A percentile compares a stretch with the other conserved stretches of the same genome.
Conservation (phyloP, 495 filamentous ascomycete genomes). For the Penicillium cosmopolitanum region DNA sequence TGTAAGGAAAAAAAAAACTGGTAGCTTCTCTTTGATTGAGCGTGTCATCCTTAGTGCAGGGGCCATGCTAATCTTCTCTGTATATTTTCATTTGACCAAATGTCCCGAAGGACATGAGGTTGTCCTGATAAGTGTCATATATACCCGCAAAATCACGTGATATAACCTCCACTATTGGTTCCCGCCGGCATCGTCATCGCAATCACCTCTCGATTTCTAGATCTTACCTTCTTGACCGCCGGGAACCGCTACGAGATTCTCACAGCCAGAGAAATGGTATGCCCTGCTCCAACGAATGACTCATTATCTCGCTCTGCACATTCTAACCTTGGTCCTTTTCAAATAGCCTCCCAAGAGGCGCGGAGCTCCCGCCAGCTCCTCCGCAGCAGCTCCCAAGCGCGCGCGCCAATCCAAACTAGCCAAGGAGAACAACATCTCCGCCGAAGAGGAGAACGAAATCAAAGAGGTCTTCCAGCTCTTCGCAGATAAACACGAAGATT, state of each 20-base stretch:
- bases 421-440: constrained; percentile 81
- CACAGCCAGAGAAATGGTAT: constrained; percentile 4
- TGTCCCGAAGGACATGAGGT: constrained; percentile 64
- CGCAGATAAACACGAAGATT: constrained; percentile 56
- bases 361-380: constrained; percentile 32
- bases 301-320: neutral
- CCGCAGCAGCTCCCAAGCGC: constrained; percentile 45
- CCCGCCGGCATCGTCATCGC: neutral
- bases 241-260: neutral
- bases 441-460: constrained; percentile 85
- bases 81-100: constrained; percentile 84
- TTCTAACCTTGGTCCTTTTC: constrained; percentile 2
- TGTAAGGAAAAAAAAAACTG: constrained; percentile 64
- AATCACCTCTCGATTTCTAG: neutral
- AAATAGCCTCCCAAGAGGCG: constrained; percentile 47
- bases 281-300: neutral
- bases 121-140: constrained; percentile 28
- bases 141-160: constrained; percentile 7
- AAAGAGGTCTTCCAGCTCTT: constrained; percentile 88
- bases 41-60: constrained; percentile 99
- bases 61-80: constrained; percentile 99
- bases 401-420: constrained; percentile 78
- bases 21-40: constrained; percentile 97
- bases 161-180: neutral
- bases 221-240: neutral